Evolutionary conservation across 306 rosid species (phyloP), one percentile per base, ranked within the genome.

Genomic region (Spatholobus suberectus): DNA sequence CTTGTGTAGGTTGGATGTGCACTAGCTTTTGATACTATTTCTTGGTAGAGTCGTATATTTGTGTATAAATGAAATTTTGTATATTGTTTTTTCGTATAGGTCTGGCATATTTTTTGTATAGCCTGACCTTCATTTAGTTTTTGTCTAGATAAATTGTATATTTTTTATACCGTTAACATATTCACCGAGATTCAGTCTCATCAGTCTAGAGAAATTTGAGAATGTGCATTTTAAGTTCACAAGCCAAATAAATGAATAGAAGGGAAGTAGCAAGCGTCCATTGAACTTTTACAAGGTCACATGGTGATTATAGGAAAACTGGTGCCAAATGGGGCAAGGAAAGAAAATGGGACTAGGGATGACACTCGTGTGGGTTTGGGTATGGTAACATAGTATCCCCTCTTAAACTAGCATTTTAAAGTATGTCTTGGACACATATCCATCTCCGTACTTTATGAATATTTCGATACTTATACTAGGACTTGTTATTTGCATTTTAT

Each of bases 81-180:
- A 76, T 32, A 71, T 83, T 83, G 70, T 20, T 41, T 24, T 49
- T 77, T 74, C 41, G 63, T 76, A 35, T 74, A 71, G 88, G 86
- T 86, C 78, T 17, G 88, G 84, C 86, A 27, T 87, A 23, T 85
- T 55, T 80, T 47, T 85, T 87, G 40, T 55, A 74, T 75, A 80
- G 93, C 89, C 85, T 18, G 78, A 47, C 89, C 92, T 38, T 41
- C 54, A 5, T 87, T 87, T 58, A 58, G 23, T 27, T 74, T 6
- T 15, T 70, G 24, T 73, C 51, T 7, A 26, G 46, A 66, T 78
- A 40, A 47, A 34, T 62, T 77, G 66, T 77, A 52, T 78, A 43
- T 82, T 35, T 7, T 54, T 57, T 26, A 13, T 6, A 37, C 35
- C 15, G 37, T 70, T 58, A 67, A 78, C 81, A 54, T 58, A 18